These are phyloP conservation scores for Hemileccinum impolitum DNA, from an alignment of 768 basidiomycete genomes.

Conservation along the genomic window DNA sequence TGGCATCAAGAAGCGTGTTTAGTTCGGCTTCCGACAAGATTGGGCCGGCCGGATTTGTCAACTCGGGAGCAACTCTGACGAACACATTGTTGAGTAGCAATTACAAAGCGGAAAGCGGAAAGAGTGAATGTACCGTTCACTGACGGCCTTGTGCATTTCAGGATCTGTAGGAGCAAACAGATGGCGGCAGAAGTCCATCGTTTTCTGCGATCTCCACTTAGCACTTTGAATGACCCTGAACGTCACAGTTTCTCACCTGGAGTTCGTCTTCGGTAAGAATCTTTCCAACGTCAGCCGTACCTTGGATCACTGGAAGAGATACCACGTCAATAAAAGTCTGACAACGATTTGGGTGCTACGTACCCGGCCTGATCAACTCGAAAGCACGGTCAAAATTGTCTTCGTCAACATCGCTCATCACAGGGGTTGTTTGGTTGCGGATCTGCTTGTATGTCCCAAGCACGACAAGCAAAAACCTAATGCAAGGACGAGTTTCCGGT, in stretches of 20 bases:
- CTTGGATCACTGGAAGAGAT: constrained; percentile 4
- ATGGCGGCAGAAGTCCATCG: constrained; percentile 7
- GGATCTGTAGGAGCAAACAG: constrained; percentile 4
- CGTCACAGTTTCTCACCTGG: constrained; percentile 1
- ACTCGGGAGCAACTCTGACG: not conserved
- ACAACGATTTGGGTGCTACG: not conserved
- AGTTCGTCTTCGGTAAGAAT: constrained; percentile 5
- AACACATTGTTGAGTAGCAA: not conserved
- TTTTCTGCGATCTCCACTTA: constrained; percentile 2
- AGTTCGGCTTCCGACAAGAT: constrained; percentile 2
- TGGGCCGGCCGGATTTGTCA: not conserved
- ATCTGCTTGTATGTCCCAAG: constrained; percentile 76
- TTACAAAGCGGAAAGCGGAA: not conserved
- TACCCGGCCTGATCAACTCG: constrained; percentile 9
- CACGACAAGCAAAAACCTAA: constrained; percentile 6
- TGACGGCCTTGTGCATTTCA: constrained; percentile 1
- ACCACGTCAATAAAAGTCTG: not conserved
- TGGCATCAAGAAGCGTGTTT: not conserved
- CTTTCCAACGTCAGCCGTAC: constrained; percentile 6
- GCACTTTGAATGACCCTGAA: not conserved
- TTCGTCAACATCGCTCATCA: constrained; percentile 62
- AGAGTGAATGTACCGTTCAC: not conserved
- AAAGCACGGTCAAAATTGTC: constrained; percentile 54
- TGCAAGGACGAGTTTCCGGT: not conserved
- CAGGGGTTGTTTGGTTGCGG: constrained; percentile 50